Evolutionary conservation across 495 filamentous ascomycete species (phyloP).

Genomic region (Penicilliopsis zonata): DNA sequence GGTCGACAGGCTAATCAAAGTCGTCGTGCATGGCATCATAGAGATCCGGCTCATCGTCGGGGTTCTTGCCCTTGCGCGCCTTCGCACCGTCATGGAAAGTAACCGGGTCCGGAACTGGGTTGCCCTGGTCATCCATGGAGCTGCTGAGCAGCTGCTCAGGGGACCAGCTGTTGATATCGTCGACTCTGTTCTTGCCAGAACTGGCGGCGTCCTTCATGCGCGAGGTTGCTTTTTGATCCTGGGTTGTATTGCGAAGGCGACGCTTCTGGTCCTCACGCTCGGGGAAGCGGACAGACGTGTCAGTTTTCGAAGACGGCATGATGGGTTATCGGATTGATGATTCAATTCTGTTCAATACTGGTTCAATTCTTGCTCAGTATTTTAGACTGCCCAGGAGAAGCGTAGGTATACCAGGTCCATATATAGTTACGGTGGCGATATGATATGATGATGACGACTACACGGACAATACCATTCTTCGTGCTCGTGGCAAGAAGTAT

Average conservation of each 20-base stretch:
- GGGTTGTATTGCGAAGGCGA: constrained; percentile 10
- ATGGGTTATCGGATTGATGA: too few species aligned
- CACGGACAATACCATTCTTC: too few species aligned
- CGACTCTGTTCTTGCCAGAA: constrained; percentile 3
- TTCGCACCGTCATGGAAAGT: constrained; percentile 12
- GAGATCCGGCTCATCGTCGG: constrained; percentile 15
- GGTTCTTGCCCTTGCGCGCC: constrained; percentile 6
- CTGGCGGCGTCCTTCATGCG: constrained; percentile 4
- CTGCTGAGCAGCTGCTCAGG: constrained; percentile 17
- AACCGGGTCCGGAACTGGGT: constrained; percentile 20
- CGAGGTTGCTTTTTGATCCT: constrained; percentile 9
- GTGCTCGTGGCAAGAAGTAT: too few species aligned
- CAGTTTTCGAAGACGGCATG: constrained; percentile 21
- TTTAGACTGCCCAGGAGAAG: too few species aligned
- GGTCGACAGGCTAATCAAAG: constrained; percentile 17
- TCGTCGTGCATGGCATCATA: constrained; percentile 19
- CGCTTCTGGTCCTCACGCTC: constrained; percentile 11
- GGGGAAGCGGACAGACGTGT: constrained; percentile 14
- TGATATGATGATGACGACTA: too few species aligned
- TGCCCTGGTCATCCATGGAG: constrained; percentile 20
- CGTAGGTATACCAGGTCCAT: too few species aligned
- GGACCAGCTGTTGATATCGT: constrained; percentile 9
- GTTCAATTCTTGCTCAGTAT: too few species aligned
- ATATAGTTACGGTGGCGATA: too few species aligned
- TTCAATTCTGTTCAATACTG: too few species aligned